A percentile compares a stretch with the other conserved stretches of the same genome.
Evolutionary conservation across 2,329 filamentous ascomycete genomes (phyloP).

Genomic region (Colletotrichum lupini): DNA sequence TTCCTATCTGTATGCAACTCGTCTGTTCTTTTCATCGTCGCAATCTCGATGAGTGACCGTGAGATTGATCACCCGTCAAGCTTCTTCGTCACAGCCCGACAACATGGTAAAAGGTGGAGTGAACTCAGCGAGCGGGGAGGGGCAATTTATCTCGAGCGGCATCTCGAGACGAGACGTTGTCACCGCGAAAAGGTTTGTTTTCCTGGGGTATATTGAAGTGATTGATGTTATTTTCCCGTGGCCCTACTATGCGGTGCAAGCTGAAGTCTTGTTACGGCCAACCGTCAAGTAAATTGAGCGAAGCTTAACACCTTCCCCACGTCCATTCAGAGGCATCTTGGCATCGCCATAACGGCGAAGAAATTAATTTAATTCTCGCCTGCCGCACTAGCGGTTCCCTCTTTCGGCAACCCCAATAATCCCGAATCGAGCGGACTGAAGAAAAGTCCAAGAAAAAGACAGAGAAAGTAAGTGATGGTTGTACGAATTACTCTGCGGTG

Average conservation of each 20-base stretch:
- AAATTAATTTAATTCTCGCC: background rate
- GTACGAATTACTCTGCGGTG: no score
- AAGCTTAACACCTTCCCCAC: background rate
- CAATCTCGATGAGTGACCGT: no score
- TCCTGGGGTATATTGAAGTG: conserved; percentile 17
- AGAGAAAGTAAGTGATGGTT: background rate
- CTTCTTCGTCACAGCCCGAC: background rate
- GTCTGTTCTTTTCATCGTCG: no score
- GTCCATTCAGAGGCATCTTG: background rate
- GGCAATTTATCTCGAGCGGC: conserved; percentile 33
- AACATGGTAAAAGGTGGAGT: background rate
- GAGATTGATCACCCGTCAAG: background rate
- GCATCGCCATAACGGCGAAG: no score
- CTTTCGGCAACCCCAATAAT: background rate
- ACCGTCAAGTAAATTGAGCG: conserved; percentile 19
- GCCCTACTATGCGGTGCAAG: background rate
- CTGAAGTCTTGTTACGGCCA: background rate
- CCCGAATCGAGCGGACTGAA: background rate
- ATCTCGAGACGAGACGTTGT: conserved; percentile 12
- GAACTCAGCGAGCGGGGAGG: background rate
- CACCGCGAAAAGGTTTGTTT: background rate
- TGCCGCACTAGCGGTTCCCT: background rate
- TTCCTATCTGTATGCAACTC: no score
- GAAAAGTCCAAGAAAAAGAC: background rate
- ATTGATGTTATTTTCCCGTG: background rate